phyloP scores from a whole-genome alignment of 2,329 filamentous ascomycete species.

The Botrytis byssoidea region DNA sequence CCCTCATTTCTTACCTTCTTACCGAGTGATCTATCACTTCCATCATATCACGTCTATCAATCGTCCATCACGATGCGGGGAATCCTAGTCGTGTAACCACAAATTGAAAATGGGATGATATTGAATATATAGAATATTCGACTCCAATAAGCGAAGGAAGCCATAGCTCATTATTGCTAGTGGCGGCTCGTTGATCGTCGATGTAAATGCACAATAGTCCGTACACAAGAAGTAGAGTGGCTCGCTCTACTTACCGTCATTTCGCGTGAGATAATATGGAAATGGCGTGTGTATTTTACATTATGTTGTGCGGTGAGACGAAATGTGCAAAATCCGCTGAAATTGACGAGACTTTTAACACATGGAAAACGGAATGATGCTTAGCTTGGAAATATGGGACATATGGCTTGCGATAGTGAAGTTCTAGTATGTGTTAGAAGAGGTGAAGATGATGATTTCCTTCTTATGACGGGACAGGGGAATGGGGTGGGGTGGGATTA shows the following conservation, averaged over 20 bases:
- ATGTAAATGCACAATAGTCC: neutral
- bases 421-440: fast-evolving
- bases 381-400: neutral
- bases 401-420: neutral
- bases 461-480: neutral
- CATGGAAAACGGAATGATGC: neutral
- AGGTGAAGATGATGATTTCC: neutral
- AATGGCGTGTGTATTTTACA: too few relatives aligned
- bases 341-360: neutral
- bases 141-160: neutral
- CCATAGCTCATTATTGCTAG: neutral
- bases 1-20: too few relatives aligned
- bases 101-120: neutral
- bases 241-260: neutral
- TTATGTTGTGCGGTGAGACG: neutral
- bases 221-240: neutral
- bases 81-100: neutral
- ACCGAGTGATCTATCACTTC: too few relatives aligned
- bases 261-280: neutral
- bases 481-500: neutral
- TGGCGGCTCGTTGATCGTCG: too few relatives aligned
- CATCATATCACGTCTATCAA: neutral
- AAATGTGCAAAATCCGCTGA: neutral
- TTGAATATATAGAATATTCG: too few relatives aligned
- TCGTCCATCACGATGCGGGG: neutral